phyloP scores from a whole-genome alignment of 306 rosid species.

The Oxytropis ochrocephala region DNA sequence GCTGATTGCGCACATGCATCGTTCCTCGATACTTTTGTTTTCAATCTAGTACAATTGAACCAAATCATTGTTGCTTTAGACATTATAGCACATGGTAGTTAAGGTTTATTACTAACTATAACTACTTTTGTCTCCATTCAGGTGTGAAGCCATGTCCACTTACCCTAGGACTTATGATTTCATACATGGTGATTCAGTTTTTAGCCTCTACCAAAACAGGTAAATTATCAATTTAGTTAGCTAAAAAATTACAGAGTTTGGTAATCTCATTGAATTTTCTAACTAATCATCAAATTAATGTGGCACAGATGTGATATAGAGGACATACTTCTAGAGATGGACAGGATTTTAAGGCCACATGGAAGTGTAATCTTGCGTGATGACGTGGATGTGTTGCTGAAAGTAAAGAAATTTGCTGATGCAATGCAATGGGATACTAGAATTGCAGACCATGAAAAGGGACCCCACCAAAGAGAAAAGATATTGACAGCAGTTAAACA shows the following conservation, averaged over 20 bases:
- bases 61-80: not conserved
- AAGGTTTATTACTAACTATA: not conserved
- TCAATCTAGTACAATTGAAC: not conserved
- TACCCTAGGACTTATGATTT: conserved; percentile 91
- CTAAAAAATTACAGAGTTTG: not conserved
- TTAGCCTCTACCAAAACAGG: conserved; percentile 71
- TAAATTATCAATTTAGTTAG: conserved; percentile 22
- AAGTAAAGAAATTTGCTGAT: conserved; percentile 43
- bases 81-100: conserved; percentile 19
- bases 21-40: not conserved
- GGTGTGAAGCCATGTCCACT: conserved; percentile 98
- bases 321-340: conserved; percentile 83
- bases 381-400: conserved; percentile 62
- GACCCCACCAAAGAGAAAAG: conserved; percentile 65
- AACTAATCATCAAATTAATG: not conserved
- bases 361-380: conserved; percentile 76
- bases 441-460: conserved; percentile 73
- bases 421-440: conserved; percentile 69
- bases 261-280: too few relatives aligned
- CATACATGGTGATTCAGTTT: conserved; percentile 76
- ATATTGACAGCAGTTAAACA: conserved; percentile 64
- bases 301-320: conserved; percentile 61
- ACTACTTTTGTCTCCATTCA: conserved; percentile 26
- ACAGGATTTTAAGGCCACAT: conserved; percentile 70
- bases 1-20: too few relatives aligned